phyloP scores from a whole-genome alignment of 441 rosid genomes.

The Adansonia rubrostipa region DNA sequence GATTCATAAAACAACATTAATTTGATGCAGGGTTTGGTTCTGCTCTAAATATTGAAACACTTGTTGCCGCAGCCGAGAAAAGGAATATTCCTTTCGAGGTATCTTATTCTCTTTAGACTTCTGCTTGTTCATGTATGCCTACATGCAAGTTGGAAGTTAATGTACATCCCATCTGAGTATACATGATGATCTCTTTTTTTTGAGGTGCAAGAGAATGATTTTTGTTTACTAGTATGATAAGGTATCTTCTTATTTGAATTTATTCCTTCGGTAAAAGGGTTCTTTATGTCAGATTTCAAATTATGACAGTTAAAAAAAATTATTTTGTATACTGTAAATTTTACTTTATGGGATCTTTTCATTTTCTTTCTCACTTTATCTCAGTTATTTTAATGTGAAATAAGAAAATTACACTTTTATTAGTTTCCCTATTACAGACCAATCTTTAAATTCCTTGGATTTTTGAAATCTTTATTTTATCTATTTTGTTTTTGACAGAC shows the following conservation, averaged over 20 bases:
- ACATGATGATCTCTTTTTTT: not conserved
- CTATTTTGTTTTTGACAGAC: slow-evolving; percentile 46
- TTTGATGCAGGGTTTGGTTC: slow-evolving; percentile 83
- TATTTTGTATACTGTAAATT: too few species aligned
- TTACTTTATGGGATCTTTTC: not conserved
- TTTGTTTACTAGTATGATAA: not conserved
- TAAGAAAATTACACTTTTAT: not conserved
- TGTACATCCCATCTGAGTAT: not conserved
- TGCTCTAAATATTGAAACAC: slow-evolving; percentile 92
- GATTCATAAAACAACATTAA: not conserved
- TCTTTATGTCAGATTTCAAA: not conserved
- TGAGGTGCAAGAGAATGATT: not conserved
- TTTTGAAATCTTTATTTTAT: not conserved
- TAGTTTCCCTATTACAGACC: not conserved
- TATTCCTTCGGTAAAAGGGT: not conserved
- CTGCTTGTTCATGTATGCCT: not conserved
- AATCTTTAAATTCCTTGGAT: not conserved
- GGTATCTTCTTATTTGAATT: too few species aligned
- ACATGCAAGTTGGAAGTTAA: too few species aligned
- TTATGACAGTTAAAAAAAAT: not conserved
- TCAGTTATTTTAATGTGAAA: not conserved
- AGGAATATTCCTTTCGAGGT: slow-evolving; percentile 90
- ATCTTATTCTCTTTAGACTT: not conserved
- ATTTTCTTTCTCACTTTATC: not conserved
- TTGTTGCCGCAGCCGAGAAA: slow-evolving; percentile 96